Conservation (phyloP, 139 green algal genomes). For the Chlorella sorokiniana region DNA sequence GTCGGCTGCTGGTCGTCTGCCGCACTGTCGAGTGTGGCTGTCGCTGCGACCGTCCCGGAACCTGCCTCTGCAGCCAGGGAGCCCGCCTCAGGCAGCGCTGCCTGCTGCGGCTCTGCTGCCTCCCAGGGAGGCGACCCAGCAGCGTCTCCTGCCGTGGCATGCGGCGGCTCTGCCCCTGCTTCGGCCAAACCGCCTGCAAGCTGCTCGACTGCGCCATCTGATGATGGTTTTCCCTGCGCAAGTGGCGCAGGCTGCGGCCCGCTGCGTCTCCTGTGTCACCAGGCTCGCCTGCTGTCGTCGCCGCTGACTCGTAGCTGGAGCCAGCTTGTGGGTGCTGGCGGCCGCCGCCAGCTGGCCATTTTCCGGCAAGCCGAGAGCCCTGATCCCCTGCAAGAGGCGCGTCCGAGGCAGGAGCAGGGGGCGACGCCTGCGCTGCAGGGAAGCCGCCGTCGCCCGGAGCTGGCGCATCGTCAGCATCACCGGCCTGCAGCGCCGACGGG, state of each 20-base stretch:
- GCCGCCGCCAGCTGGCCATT: too few relatives aligned
- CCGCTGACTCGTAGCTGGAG: too few relatives aligned
- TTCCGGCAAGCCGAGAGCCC: too few relatives aligned
- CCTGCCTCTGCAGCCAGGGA: too few relatives aligned
- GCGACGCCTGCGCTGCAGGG: not conserved
- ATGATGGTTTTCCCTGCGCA: too few relatives aligned
- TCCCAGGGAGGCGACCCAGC: too few relatives aligned
- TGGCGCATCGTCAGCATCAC: not conserved
- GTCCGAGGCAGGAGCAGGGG: not conserved
- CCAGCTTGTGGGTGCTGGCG: too few relatives aligned
- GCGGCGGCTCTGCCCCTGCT: not conserved
- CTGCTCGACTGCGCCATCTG: not conserved
- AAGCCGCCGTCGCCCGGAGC: not conserved
- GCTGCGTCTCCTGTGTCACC: not conserved
- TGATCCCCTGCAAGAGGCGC: too few relatives aligned
- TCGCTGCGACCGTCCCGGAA: too few relatives aligned
- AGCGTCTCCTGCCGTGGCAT: not conserved
- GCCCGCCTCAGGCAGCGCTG: too few relatives aligned
- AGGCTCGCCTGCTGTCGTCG: not conserved
- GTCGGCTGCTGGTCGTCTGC: too few relatives aligned
- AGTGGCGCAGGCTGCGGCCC: not conserved
- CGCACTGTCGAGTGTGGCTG: too few relatives aligned
- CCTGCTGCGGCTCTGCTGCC: not conserved
- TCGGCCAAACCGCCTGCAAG: not conserved
- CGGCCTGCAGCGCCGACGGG: not conserved